Evolutionary conservation across 768 basidiomycete species (phyloP), one percentile per base, ranked within the genome.

Genomic region (Mrakia blollopis): DNA sequence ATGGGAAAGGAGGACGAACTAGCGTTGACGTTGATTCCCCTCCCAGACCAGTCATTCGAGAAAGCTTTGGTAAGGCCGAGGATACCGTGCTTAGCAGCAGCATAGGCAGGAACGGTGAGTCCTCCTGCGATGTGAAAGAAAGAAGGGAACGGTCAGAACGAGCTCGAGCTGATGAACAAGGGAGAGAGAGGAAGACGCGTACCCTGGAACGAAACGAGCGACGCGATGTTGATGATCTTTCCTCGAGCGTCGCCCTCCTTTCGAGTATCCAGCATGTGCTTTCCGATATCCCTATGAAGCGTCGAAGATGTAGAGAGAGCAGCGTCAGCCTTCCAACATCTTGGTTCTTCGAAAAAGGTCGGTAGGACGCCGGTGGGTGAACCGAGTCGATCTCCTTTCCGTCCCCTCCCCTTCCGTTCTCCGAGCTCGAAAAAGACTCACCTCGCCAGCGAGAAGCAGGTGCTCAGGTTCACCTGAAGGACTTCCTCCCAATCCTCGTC

Each of bases 31-130:
- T 93, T 91, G 72, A 96, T 89, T 80, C 92, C 93, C 80, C 92
- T 88, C 81, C 87, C 87, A 78, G 91, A 91, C 94, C 94, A 97
- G 83, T 96, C 94, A 83, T 97, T 97, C 80, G 91, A 90, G 81
- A 96, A 88, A 3, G 93, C 91, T 84, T 94, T 94, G 37, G 93
- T 92, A 80, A 93, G 23, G 54, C 78, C 80, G 68, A 74, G 62
- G 86, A 92, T 92, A 75, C 82, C 83, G 75, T 93, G 93, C 83
- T 95, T 96, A 13, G 94, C 91, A 5, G 94, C 89, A 2, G 94
- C 92, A 81, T 96, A 96, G 16, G 94, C 94, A 28, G 94, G 93
- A 57, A 96, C 87, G 21, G 89, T 90, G 72, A 91, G 75, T 63
- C 90, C 90, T 67, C 82, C 80, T 80, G 35, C 13, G 52, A 39